phyloP scores from a whole-genome alignment of 257 asterid species.

The Nemophila menziesii region DNA sequence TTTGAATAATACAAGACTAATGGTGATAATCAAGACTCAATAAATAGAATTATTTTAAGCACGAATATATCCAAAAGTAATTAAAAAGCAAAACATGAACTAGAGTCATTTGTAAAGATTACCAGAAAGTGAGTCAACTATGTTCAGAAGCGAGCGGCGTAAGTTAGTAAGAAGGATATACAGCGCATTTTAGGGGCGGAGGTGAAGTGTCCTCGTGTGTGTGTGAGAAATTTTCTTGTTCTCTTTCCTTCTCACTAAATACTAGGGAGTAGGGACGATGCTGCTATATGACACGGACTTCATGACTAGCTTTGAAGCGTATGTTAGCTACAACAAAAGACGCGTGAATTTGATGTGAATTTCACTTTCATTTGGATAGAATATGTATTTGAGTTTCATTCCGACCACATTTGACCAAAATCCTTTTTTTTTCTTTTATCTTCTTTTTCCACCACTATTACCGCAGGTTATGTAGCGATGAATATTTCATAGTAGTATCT shows the following conservation, averaged over 20 bases:
- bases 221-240: not conserved
- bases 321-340: constrained; percentile 12
- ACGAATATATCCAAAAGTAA: too few relatives aligned
- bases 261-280: too few relatives aligned
- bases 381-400: constrained; percentile 66
- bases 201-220: too few relatives aligned
- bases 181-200: not conserved
- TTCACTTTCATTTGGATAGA: too few relatives aligned
- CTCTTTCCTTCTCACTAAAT: constrained; percentile 14
- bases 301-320: constrained; percentile 17
- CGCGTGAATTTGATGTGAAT: constrained; percentile 59
- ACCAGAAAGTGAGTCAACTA: too few relatives aligned
- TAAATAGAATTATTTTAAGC: not conserved
- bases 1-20: too few relatives aligned
- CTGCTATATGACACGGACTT: constrained; percentile 38
- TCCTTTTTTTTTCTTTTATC: too few relatives aligned
- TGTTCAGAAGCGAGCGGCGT: too few relatives aligned
- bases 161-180: not conserved
- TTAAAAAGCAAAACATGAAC: not conserved
- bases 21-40: constrained; percentile 1
- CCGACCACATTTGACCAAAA: constrained; percentile 47
- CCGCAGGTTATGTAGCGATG: constrained; percentile 54
- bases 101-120: too few relatives aligned
- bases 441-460: constrained; percentile 40
- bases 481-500: constrained; percentile 10